A percentile compares a stretch with the other conserved stretches of the same genome.
Conservation (phyloP, 768 basidiomycete genomes). For the Gymnopilus junonius region DNA sequence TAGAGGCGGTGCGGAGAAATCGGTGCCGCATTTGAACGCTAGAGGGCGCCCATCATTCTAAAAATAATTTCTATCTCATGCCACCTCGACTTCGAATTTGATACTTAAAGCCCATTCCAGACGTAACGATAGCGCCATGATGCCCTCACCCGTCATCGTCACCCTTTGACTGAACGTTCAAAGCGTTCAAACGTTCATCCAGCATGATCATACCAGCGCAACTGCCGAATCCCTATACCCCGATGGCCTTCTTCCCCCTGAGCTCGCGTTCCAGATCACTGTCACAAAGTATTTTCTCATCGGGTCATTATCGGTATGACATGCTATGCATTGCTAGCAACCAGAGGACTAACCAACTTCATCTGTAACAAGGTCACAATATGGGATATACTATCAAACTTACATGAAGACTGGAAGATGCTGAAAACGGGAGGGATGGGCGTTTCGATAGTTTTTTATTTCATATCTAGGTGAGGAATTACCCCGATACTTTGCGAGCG, state of each 20-base stretch:
- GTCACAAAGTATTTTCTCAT: not conserved
- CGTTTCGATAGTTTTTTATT: conserved; percentile 24
- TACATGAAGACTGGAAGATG: conserved; percentile 5
- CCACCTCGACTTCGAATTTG: no score
- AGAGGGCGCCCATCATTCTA: no score
- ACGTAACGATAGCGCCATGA: no score
- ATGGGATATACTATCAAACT: conserved; percentile 5
- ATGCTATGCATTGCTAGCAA: no score
- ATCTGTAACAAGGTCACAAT: conserved; percentile 8
- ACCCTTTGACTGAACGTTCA: no score
- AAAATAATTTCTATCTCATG: no score
- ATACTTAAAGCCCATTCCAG: no score
- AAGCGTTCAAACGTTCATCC: no score
- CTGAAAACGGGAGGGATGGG: not conserved
- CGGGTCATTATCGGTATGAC: not conserved
- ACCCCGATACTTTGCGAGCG: not conserved
- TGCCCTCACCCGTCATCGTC: no score
- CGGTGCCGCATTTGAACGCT: no score
- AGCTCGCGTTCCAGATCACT: not conserved
- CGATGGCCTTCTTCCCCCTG: not conserved
- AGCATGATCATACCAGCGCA: no score
- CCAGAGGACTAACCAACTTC: not conserved
- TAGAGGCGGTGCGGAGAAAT: no score
- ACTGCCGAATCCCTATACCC: not conserved
- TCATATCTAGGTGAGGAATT: conserved; percentile 22